Conservation (phyloP, 345 rosid species). For the Corymbia maculata region DNA sequence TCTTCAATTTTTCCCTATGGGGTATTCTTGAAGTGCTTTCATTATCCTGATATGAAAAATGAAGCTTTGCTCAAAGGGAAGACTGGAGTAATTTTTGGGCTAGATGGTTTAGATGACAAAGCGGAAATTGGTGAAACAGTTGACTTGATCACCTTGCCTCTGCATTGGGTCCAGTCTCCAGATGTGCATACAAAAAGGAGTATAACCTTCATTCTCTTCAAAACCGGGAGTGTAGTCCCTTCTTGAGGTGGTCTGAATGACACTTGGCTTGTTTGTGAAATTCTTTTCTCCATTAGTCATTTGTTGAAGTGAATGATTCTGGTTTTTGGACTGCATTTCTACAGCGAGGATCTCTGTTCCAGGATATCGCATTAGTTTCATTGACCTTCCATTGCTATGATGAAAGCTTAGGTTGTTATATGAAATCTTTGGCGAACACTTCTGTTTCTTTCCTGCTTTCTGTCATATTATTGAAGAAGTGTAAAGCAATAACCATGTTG, state of each 20-base stretch:
- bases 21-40: not conserved
- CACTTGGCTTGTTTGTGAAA: not conserved
- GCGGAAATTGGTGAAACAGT: not conserved
- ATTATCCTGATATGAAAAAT: not conserved
- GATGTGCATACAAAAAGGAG: not conserved
- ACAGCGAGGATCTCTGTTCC: not conserved
- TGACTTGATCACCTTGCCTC: not conserved
- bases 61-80: not conserved
- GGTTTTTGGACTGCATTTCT: not conserved
- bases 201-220: not conserved
- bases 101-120: not conserved
- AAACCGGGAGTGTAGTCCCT: not conserved
- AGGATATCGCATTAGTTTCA: not conserved
- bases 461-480: not conserved
- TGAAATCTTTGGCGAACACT: not conserved
- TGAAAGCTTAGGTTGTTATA: not conserved
- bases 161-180: not conserved
- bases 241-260: not conserved
- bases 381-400: not conserved
- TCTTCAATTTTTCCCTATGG: not conserved
- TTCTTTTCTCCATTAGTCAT: not conserved
- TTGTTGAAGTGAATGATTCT: not conserved
- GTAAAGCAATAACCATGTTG: not conserved
- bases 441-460: not conserved
- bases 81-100: not conserved